Evolutionary conservation across 2,329 filamentous ascomycete genomes (phyloP).

Genomic region (Fusarium sp.): DNA sequence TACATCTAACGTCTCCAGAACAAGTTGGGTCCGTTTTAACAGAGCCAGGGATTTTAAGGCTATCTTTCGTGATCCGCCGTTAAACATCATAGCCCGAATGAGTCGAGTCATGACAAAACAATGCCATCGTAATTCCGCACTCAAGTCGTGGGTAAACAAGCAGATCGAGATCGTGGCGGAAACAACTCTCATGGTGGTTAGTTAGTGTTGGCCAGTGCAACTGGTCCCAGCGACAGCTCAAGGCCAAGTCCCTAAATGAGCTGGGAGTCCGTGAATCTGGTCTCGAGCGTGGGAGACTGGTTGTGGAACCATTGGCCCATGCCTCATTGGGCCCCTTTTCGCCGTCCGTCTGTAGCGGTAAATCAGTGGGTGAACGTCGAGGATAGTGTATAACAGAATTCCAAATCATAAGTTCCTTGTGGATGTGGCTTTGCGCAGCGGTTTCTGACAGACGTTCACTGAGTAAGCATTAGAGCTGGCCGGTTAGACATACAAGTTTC

Average conservation of each 20-base stretch:
- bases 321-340: slow-evolving; percentile 13
- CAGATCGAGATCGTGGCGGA: slow-evolving; percentile 25
- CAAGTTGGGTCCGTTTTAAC: neutral
- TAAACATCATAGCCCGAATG: slow-evolving; percentile 2
- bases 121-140: slow-evolving; percentile 24
- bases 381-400: neutral
- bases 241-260: slow-evolving; percentile 12
- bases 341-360: slow-evolving; percentile 2
- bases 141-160: slow-evolving; percentile 6
- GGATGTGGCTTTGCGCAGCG: neutral
- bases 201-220: slow-evolving; percentile 10
- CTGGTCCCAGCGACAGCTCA: slow-evolving; percentile 18
- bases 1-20: neutral
- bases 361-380: slow-evolving; percentile 2
- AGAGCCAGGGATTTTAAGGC: slow-evolving; percentile 1
- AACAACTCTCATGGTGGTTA: slow-evolving; percentile 8
- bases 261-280: slow-evolving; percentile 13
- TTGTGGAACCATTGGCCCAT: slow-evolving; percentile 35
- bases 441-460: neutral
- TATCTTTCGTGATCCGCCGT: slow-evolving; percentile 14
- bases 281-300: slow-evolving; percentile 20
- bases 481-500: neutral
- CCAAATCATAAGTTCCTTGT: neutral
- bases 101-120: slow-evolving; percentile 16
- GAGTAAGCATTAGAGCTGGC: neutral